These are phyloP conservation scores for Fraxinus paxiana DNA, from an alignment of 305 asterid species.

Conservation along the genomic window DNA sequence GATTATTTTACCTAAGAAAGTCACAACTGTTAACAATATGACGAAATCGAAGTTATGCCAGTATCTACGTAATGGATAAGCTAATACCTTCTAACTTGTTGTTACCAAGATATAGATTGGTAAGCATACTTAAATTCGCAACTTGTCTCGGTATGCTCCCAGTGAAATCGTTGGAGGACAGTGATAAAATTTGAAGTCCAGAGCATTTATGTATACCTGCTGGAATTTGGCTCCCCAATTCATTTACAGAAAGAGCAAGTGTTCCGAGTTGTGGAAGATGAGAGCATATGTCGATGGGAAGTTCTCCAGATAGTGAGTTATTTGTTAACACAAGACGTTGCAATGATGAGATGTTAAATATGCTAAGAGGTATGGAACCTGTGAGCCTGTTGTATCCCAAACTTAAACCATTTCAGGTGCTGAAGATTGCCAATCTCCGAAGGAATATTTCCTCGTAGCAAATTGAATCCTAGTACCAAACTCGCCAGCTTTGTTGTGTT, in stretches of 20 bases:
- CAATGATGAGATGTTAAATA: slow-evolving; percentile 36
- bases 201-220: slow-evolving; percentile 20
- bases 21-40: neutral
- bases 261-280: slow-evolving; percentile 21
- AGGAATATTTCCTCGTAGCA: slow-evolving; percentile 31
- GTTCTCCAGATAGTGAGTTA: slow-evolving; percentile 27
- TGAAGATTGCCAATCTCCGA: slow-evolving; percentile 23
- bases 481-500: slow-evolving; percentile 15
- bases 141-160: slow-evolving; percentile 38
- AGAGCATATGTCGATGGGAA: slow-evolving; percentile 35
- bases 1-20: slow-evolving; percentile 31
- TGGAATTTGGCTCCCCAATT: slow-evolving; percentile 36
- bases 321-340: slow-evolving; percentile 23
- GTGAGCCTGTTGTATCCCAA: slow-evolving; percentile 17
- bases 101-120: slow-evolving; percentile 24
- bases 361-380: slow-evolving; percentile 29
- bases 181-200: slow-evolving; percentile 14
- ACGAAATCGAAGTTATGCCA: neutral
- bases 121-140: slow-evolving; percentile 31
- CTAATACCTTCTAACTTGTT: slow-evolving; percentile 34
- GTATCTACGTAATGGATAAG: neutral
- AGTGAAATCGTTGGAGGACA: slow-evolving; percentile 25
- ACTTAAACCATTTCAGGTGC: slow-evolving; percentile 16
- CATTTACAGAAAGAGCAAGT: slow-evolving; percentile 25
- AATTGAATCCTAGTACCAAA: slow-evolving; percentile 20